Evolutionary conservation across 2,329 filamentous ascomycete genomes (phyloP).

Genomic region (Xylariaceae sp.): DNA sequence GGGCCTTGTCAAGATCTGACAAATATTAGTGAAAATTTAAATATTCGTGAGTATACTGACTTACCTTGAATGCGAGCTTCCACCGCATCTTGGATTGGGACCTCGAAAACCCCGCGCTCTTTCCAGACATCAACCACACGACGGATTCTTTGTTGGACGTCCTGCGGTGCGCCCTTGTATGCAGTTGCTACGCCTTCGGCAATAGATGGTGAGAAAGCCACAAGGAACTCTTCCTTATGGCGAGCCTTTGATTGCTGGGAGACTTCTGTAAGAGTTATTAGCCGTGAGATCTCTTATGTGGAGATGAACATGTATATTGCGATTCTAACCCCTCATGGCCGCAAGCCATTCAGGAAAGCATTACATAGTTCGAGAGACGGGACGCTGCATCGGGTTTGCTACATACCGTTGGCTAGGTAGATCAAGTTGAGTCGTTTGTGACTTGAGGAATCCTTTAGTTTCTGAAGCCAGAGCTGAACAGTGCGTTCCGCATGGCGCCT

Average conservation of each 20-base stretch:
- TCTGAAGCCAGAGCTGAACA: constrained; percentile 85
- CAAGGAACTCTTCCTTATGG: constrained; percentile 86
- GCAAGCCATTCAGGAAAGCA: no score
- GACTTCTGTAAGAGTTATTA: constrained; percentile 60
- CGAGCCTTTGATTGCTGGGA: constrained; percentile 93
- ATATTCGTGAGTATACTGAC: constrained; percentile 12
- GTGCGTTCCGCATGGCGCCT: constrained; percentile 92
- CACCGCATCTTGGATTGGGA: constrained; percentile 72
- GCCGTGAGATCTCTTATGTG: constrained; percentile 12
- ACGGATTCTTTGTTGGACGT: constrained; percentile 82
- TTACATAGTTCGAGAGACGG: no score
- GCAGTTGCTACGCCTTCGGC: constrained; percentile 86
- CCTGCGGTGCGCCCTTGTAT: constrained; percentile 81
- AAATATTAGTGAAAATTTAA: constrained; percentile 7
- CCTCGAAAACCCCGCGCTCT: constrained; percentile 78
- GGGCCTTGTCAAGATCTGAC: constrained; percentile 59
- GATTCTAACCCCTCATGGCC: no score
- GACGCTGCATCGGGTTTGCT: not conserved
- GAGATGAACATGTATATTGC: no score
- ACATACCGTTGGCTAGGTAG: constrained; percentile 88
- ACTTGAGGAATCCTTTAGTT: constrained; percentile 80
- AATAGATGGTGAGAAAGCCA: constrained; percentile 86
- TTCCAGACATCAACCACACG: constrained; percentile 95
- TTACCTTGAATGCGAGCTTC: constrained; percentile 76
- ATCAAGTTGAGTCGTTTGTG: constrained; percentile 85